Base-by-base conservation (phyloP, 352 stramenopile species). In the Phytopythium aichiense region DNA sequence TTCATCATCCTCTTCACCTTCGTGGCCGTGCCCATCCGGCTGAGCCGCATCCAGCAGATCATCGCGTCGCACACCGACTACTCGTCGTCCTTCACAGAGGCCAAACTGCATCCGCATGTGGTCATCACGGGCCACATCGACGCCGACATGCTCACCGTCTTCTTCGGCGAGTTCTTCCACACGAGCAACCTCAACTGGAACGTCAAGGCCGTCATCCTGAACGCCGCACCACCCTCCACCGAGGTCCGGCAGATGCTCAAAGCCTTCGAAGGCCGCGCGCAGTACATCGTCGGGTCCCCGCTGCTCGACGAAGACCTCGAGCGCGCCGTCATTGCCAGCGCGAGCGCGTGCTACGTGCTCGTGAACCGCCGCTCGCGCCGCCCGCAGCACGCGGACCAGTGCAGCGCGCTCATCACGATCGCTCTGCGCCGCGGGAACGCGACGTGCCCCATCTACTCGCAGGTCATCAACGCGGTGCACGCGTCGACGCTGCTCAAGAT, bases 101-200 rank as follows among this genome's bases (percentile, higher is more conserved):
- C 71, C 7, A 91, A 91, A 51, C 71, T 89, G 40, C 78, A 91
- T 35, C 87, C 89, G 9, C 84, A 91, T 46, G 69, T 96, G 7
- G 73, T 96, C 53, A 59, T 91, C 25, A 88, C 81, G 0, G 84
- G 87, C 4, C 75, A 95, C 48, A 76, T 96, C 22, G 78, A 91
- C 33, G 75, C 71, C 0, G 74, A 87, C 37, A 76, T 76, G 50
- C 72, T 94, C 11, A 67, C 74, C 1, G 60, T 85, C 12, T 96
- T 96, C 60, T 81, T 94, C n/a, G 58, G 61, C 0, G 82, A 96
- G 62, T 94, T 95, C 61, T 96, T 96, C 58, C 87, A 96, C 58
- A 63, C 84, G 0, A 87, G 81, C 57, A 93, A 96, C 49, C 61
- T 92, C 25, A 91, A 92, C 51, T 92, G 84, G 78, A 92, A 91